Evolutionary conservation across 1,284 basidiomycete species (phyloP).

Genomic region (Anthracocystis walkeri): DNA sequence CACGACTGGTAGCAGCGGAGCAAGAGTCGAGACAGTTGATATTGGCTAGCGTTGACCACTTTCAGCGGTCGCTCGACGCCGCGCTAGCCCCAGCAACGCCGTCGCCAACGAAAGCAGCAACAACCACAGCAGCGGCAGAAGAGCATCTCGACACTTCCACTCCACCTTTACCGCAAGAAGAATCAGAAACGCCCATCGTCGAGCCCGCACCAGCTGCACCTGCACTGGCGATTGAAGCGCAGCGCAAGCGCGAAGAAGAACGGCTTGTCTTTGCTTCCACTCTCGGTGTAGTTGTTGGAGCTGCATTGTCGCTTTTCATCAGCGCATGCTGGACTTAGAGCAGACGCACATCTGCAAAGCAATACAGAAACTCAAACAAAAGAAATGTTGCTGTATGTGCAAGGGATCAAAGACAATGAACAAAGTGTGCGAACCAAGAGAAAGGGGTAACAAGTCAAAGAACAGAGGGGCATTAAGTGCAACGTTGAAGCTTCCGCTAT

Average conservation of each 20-base stretch:
- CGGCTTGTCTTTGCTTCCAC: conserved; percentile 44
- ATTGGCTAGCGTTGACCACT: conserved; percentile 36
- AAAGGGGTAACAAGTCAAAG: neutral
- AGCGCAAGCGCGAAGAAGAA: conserved; percentile 24
- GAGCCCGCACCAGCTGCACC: neutral
- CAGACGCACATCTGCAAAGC: neutral
- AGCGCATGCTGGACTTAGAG: conserved; percentile 36
- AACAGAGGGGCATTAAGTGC: neutral
- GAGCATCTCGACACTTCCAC: neutral
- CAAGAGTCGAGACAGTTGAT: conserved; percentile 42
- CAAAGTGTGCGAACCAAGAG: neutral
- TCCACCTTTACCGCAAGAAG: neutral
- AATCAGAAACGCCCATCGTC: neutral
- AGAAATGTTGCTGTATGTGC: neutral
- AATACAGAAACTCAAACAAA: neutral
- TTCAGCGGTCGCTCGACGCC: conserved; percentile 37
- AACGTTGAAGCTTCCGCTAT: neutral
- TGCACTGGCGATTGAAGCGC: neutral
- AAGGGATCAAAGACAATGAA: neutral
- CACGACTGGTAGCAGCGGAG: conserved; percentile 57
- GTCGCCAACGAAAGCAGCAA: neutral
- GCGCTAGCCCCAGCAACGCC: neutral
- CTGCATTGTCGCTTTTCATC: conserved; percentile 38
- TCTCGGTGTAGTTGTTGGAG: conserved; percentile 40
- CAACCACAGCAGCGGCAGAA: neutral